phyloP scores from a whole-genome alignment of 169 alveolate species.

The Cyclospora cayetanensis region DNA sequence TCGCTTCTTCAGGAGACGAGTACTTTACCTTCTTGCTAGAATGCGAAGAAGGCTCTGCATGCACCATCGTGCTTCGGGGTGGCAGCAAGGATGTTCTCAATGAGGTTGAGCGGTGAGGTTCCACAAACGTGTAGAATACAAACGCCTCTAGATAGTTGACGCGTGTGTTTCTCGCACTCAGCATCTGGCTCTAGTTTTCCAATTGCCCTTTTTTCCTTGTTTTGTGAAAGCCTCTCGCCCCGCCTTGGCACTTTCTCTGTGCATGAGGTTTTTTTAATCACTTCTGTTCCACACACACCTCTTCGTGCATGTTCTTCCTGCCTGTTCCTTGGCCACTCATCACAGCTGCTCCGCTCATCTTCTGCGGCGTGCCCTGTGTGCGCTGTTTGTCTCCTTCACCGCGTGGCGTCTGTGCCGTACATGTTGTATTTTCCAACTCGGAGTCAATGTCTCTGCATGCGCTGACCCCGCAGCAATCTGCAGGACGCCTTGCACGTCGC shows the following conservation, averaged over 20 bases:
- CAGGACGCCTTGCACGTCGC: constrained; percentile 99
- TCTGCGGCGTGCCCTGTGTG: background rate
- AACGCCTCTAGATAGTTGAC: background rate
- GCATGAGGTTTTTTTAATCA: no score
- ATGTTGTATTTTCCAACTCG: no score
- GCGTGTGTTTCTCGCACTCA: background rate
- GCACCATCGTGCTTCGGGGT: constrained; percentile 98
- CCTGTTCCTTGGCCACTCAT: no score
- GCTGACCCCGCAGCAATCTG: constrained; percentile 84
- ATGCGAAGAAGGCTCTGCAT: constrained; percentile 96
- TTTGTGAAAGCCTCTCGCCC: background rate
- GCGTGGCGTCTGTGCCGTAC: no score
- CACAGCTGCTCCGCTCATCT: background rate
- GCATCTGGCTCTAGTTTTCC: background rate
- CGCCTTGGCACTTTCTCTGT: no score
- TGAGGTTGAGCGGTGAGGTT: constrained; percentile 91
- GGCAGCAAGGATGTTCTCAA: constrained; percentile 99
- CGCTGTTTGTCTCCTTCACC: background rate
- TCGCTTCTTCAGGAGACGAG: constrained; percentile 83
- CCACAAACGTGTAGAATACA: no score
- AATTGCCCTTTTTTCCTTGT: background rate
- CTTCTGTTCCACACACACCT: no score
- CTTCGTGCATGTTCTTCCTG: no score
- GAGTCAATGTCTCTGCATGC: no score
- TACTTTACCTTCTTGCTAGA: constrained; percentile 87